A percentile compares a stretch with the other conserved stretches of the same genome.
These are phyloP conservation scores for Kurtzmaniella natalensis DNA, from an alignment of 1,139 yeast species.

Conservation along the genomic window DNA sequence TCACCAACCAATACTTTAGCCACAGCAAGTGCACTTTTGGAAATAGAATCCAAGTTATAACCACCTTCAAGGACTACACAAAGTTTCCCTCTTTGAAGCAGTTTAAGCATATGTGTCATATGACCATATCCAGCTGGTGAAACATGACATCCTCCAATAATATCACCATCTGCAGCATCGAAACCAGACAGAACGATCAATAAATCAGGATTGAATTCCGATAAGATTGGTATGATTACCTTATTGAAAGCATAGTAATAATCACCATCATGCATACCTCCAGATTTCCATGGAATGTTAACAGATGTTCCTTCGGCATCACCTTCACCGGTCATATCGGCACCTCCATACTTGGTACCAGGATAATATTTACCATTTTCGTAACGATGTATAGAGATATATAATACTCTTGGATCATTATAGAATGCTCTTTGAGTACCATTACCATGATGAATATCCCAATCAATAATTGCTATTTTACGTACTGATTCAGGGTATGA, in stretches of 20 bases:
- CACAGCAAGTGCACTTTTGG: constrained; percentile 87
- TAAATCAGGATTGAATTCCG: constrained; percentile 89
- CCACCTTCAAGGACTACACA: constrained; percentile 97
- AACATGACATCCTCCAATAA: constrained; percentile 96
- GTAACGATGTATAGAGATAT: constrained; percentile 86
- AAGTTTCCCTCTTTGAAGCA: constrained; percentile 80
- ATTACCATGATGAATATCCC: constrained; percentile 99
- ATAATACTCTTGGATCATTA: constrained; percentile 85
- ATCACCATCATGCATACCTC: constrained; percentile 95
- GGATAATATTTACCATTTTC: constrained; percentile 94
- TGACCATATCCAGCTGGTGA: constrained; percentile 95
- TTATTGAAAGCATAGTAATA: constrained; percentile 88
- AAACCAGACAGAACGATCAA: constrained; percentile 93
- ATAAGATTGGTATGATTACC: constrained; percentile 83
- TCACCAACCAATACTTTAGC: constrained; percentile 91
- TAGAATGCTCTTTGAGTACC: constrained; percentile 94
- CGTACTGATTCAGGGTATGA: constrained; percentile 86
- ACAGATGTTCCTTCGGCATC: constrained; percentile 81
- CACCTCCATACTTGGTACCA: constrained; percentile 79
- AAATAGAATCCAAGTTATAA: constrained; percentile 85
- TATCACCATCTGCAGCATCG: constrained; percentile 98
- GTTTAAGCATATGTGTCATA: constrained; percentile 89
- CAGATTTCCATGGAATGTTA: constrained; percentile 92
- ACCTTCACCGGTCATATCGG: constrained; percentile 78
- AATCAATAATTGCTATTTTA: constrained; percentile 79